Evolutionary conservation across 2,329 filamentous ascomycete species (phyloP).

Genomic region (Monosporascus sp.): DNA sequence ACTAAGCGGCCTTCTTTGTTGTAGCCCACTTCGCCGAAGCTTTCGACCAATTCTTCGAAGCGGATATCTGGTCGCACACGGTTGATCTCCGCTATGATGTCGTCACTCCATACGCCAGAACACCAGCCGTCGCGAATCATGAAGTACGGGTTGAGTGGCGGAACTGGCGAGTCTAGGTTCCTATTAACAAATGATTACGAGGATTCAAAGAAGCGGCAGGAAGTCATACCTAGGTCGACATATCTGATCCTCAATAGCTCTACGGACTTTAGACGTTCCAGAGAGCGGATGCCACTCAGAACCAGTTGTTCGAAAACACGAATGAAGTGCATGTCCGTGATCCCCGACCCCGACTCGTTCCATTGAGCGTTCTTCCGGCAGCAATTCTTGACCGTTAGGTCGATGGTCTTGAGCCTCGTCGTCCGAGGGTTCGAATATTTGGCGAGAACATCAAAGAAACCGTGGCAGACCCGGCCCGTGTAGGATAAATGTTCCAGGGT

Average conservation of each 20-base stretch:
- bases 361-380: conserved; percentile 53
- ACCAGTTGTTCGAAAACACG: conserved; percentile 65
- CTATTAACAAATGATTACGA: conserved; percentile 7
- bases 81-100: conserved; percentile 57
- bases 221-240: conserved; percentile 58
- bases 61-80: conserved; percentile 51
- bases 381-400: conserved; percentile 70
- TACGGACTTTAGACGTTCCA: conserved; percentile 54
- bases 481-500: conserved; percentile 64
- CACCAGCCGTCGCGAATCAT: conserved; percentile 55
- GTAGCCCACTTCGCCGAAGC: conserved; percentile 54
- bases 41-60: conserved; percentile 60
- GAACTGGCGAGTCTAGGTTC: conserved; percentile 58
- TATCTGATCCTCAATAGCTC: conserved; percentile 66
- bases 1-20: conserved; percentile 56
- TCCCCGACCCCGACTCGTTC: conserved; percentile 62
- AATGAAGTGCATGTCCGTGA: conserved; percentile 69
- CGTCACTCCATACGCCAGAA: conserved; percentile 67
- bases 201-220: neutral
- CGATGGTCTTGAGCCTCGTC: conserved; percentile 57
- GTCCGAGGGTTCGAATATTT: conserved; percentile 42
- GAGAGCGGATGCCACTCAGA: conserved; percentile 54
- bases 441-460: conserved; percentile 60
- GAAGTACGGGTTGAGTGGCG: conserved; percentile 69
- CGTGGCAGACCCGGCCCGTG: conserved; percentile 65